Conservation (phyloP, 371 early-diverging fungal genomes). For the Mucor irregularis region DNA sequence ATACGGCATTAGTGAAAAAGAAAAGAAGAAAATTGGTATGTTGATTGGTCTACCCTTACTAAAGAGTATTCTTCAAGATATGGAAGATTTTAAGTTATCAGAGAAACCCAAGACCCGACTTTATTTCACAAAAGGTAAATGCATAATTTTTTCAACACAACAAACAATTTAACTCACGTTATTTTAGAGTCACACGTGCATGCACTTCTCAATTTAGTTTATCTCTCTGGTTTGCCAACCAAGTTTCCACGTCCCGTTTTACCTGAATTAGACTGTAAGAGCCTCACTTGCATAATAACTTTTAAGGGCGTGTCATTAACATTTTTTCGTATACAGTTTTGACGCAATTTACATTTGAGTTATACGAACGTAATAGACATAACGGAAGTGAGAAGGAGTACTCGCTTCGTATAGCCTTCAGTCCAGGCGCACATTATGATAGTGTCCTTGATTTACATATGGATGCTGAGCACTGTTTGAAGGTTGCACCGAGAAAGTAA, state of each 20-base stretch:
- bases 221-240: slow-evolving; percentile 81
- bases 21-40: slow-evolving; percentile 85
- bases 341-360: slow-evolving; percentile 96
- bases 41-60: slow-evolving; percentile 76
- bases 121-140: slow-evolving; percentile 89
- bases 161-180: neutral
- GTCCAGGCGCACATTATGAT: slow-evolving; percentile 90
- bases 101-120: slow-evolving; percentile 74
- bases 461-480: slow-evolving; percentile 85
- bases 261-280: slow-evolving; percentile 92
- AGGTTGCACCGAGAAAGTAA: slow-evolving; percentile 76
- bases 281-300: neutral
- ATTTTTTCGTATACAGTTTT: slow-evolving; percentile 51
- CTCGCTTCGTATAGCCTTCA: slow-evolving; percentile 88
- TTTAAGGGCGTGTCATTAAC: neutral
- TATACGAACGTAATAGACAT: slow-evolving; percentile 86
- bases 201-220: slow-evolving; percentile 87
- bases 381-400: slow-evolving; percentile 66
- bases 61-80: slow-evolving; percentile 75
- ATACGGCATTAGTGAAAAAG: slow-evolving; percentile 84
- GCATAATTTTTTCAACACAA: neutral
- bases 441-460: slow-evolving; percentile 87
- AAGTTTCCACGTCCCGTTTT: slow-evolving; percentile 62
- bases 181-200: slow-evolving; percentile 84
- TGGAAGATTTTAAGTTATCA: slow-evolving; percentile 58